Evolutionary conservation across 768 basidiomycete species (phyloP).

Genomic region (Asterophora parasitica): DNA sequence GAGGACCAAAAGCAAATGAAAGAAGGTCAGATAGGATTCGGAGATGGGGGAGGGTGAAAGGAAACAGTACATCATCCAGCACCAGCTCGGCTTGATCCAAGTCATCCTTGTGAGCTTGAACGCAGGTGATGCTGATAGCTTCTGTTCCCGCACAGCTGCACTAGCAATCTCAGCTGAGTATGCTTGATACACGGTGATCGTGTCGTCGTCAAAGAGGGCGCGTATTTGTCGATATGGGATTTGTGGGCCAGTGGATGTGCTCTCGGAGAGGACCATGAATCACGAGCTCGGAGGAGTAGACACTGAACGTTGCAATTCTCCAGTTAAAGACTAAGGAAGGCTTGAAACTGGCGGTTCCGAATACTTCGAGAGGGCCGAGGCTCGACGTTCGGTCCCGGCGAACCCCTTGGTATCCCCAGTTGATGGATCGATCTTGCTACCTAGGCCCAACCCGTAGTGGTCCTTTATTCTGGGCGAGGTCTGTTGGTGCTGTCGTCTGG

Average conservation of each 20-base stretch:
- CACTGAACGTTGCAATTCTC: too few relatives aligned
- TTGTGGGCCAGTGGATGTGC: too few relatives aligned
- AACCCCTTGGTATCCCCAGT: too few relatives aligned
- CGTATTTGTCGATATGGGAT: constrained; percentile 16
- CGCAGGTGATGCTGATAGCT: constrained; percentile 13
- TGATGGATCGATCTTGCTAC: too few relatives aligned
- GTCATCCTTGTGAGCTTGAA: constrained; percentile 15
- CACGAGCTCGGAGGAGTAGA: too few relatives aligned
- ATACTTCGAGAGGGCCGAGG: too few relatives aligned
- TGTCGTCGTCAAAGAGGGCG: constrained; percentile 12
- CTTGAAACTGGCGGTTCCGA: too few relatives aligned
- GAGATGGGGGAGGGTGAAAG: neutral
- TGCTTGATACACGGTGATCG: constrained; percentile 14
- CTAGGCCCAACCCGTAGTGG: too few relatives aligned
- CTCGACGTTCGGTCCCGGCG: too few relatives aligned
- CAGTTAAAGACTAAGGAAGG: too few relatives aligned
- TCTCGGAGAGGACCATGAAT: neutral
- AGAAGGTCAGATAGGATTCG: neutral
- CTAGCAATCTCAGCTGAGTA: constrained; percentile 13
- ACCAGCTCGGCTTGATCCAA: constrained; percentile 18
- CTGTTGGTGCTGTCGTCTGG: too few relatives aligned
- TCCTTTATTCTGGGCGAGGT: too few relatives aligned
- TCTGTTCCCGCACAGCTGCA: constrained; percentile 13
- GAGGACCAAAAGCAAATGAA: neutral
- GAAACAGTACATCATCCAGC: constrained; percentile 16